phyloP scores from a whole-genome alignment of 2,329 filamentous ascomycete species.

The Stachybotrys chartarum region DNA sequence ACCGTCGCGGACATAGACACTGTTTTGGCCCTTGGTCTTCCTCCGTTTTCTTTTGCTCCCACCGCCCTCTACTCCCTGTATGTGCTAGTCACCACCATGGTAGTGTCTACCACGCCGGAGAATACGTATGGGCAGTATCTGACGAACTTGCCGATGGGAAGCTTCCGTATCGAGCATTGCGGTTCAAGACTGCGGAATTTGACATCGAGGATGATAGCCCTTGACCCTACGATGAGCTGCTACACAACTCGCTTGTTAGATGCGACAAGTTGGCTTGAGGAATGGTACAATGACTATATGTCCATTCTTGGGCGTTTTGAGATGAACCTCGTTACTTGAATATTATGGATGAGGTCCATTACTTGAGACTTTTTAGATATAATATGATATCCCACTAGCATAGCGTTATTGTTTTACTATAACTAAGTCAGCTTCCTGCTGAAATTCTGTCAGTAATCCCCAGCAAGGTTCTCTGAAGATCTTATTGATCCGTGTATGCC shows the following conservation, averaged over 20 bases:
- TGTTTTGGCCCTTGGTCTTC: constrained; percentile 2
- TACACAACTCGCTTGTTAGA: background rate
- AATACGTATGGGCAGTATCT: constrained; percentile 3
- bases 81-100: constrained; percentile 9
- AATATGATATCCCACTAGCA: too few species aligned
- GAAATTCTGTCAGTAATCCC: too few species aligned
- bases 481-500: too few species aligned
- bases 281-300: background rate
- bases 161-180: background rate
- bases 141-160: background rate
- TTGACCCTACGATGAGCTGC: background rate
- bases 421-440: too few species aligned
- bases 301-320: background rate
- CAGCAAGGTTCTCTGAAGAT: too few species aligned
- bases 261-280: constrained; percentile 1
- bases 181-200: background rate
- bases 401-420: too few species aligned
- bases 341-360: too few species aligned
- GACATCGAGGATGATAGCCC: background rate
- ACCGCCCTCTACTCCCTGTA: constrained; percentile 9
- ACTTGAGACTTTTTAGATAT: too few species aligned
- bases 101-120: constrained; percentile 8
- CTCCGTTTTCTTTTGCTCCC: constrained; percentile 8
- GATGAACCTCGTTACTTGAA: background rate
- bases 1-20: background rate